Conservation (phyloP, 345 rosid species). For the Ricinus communis region DNA sequence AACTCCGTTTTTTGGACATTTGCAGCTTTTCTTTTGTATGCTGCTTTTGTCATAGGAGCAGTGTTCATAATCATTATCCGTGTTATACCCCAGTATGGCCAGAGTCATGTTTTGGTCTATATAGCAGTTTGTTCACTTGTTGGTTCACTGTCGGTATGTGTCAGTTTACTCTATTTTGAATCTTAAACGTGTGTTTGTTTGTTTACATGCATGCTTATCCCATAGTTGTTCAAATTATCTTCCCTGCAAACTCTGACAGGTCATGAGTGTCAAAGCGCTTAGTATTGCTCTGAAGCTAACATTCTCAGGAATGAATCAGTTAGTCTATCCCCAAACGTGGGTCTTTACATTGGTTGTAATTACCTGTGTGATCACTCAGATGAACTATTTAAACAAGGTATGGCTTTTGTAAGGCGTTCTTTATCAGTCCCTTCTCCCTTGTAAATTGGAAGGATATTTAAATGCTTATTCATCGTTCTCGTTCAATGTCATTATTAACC, state of each 20-base stretch:
- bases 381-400: conserved; percentile 41
- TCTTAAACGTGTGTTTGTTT: not conserved
- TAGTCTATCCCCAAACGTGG: conserved; percentile 32
- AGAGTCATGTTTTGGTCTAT: conserved; percentile 29
- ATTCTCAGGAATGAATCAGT: conserved; percentile 32
- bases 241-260: conserved; percentile 17
- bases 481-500: not conserved
- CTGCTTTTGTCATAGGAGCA: conserved; percentile 20
- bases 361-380: conserved; percentile 28
- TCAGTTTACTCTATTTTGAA: not conserved
- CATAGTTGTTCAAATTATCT: not conserved
- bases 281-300: conserved; percentile 37
- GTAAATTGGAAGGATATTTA: not conserved
- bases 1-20: not conserved
- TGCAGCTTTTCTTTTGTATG: conserved; percentile 27
- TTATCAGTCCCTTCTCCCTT: not conserved
- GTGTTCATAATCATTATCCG: conserved; percentile 19
- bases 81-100: conserved; percentile 24
- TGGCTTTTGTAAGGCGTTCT: not conserved
- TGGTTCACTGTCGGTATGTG: conserved; percentile 26
- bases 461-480: too few species aligned
- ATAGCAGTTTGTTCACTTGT: conserved; percentile 28
- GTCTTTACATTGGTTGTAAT: conserved; percentile 22
- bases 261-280: conserved; percentile 37
- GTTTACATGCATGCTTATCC: not conserved